phyloP scores from a whole-genome alignment of 371 early-diverging fungal species.

The Blakeslea trispora region DNA sequence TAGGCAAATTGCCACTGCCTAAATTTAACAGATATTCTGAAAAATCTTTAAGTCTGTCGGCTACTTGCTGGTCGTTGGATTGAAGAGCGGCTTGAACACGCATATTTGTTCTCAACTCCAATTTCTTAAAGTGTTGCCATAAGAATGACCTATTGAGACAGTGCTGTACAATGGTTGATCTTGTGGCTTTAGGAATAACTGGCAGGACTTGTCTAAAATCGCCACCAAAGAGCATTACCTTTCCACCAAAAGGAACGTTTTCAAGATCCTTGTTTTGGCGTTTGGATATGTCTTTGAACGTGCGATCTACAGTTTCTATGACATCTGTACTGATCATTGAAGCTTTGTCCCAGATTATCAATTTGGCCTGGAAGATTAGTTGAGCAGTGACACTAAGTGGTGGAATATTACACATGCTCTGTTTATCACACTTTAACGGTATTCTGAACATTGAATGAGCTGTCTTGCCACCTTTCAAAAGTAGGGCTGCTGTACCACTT shows the following conservation, averaged over 20 bases:
- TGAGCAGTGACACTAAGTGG: constrained; percentile 5
- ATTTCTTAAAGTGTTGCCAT: constrained; percentile 1
- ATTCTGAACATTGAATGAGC: constrained; percentile 31
- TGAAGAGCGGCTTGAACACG: constrained; percentile 13
- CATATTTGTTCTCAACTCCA: constrained; percentile 9
- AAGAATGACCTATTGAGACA: not conserved
- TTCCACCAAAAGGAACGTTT: constrained; percentile 31
- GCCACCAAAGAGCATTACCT: constrained; percentile 25
- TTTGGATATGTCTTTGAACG: constrained; percentile 25
- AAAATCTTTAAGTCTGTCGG: constrained; percentile 4
- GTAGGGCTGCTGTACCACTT: constrained; percentile 30
- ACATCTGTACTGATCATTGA: constrained; percentile 25
- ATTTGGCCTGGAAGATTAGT: constrained; percentile 6
- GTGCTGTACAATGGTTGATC: constrained; percentile 7
- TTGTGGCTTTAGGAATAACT: constrained; percentile 14
- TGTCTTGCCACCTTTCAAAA: constrained; percentile 31
- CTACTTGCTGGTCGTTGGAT: not conserved
- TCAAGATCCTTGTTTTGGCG: constrained; percentile 5
- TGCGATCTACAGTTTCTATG: constrained; percentile 27
- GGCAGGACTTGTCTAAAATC: constrained; percentile 25
- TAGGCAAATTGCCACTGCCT: not conserved
- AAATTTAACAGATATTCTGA: constrained; percentile 9
- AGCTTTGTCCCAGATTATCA: constrained; percentile 42
- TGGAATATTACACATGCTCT: constrained; percentile 16
- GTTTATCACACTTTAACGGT: constrained; percentile 15